Evolutionary conservation across 768 basidiomycete species (phyloP), one percentile per base, ranked within the genome.

Genomic region (Serendipita sp.): DNA sequence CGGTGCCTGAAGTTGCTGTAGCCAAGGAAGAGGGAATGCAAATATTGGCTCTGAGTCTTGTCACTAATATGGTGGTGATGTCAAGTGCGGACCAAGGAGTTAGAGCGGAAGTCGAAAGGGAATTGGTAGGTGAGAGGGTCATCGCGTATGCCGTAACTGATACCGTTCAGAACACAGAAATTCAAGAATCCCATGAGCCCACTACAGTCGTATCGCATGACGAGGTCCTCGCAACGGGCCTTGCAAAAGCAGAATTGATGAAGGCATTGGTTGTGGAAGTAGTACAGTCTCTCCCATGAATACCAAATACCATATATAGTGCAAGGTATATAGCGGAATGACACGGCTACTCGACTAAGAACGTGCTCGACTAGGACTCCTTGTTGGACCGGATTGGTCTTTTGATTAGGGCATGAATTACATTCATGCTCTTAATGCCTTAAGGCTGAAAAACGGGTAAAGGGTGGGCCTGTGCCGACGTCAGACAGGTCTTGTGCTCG

Each of bases 1-100:
- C 92, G 0, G 82, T 93, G 15, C 91, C 91, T 0, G 91, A 94
- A 74, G 91, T 94, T 32, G 76, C 92, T 18, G 87, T 83, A 0
- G 91, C 87, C 7, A 75, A 83, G 56, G 84, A 90, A 71, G 86
- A 85, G 70, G 86, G 85, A 0, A 68, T 94, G 65, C 80, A 88
- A 63, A 83, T 88, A 62, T 77, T 89, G 74, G 91, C 88, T 3
- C 76, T 94, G 47, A 91, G 88, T 68, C 78, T 94, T 65, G 88
- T 91, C 32, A 93, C 91, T 32, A 94, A 94, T 75, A 78, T 80
- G 70, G 92, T 94, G 10, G 84, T 90, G 51, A 84, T 88, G 66
- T 85, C 83, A 0, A 79, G 82, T 8, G 77, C 72, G 51, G 85
- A 89, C 28, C 74, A 82, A 64, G 85, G 83, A 65, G 85, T 90